A percentile compares a stretch with the other conserved stretches of the same genome.
These are phyloP conservation scores for Trichoderma hamatum DNA, from an alignment of 2,329 filamentous ascomycete genomes.

Conservation along the genomic window DNA sequence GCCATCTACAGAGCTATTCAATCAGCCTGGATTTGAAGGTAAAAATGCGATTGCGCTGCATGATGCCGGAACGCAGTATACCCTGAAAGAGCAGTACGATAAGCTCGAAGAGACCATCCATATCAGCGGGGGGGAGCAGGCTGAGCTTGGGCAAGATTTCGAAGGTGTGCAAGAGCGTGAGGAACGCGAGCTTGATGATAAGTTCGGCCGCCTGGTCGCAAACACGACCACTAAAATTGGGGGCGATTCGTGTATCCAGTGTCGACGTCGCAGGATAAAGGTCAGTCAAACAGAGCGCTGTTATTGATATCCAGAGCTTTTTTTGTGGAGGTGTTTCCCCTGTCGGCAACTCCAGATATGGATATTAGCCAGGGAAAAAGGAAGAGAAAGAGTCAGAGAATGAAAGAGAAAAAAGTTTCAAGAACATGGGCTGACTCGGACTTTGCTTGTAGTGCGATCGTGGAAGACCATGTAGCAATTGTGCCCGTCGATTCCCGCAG, in stretches of 20 bases:
- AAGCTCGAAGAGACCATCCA: no score
- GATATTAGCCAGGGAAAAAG: neutral
- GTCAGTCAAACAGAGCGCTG: conserved; percentile 37
- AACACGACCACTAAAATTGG: conserved; percentile 29
- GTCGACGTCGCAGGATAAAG: conserved; percentile 56
- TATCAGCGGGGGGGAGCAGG: no score
- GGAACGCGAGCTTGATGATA: no score
- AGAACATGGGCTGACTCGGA: conserved; percentile 17
- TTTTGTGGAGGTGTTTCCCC: neutral
- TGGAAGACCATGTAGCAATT: conserved; percentile 57
- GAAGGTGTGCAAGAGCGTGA: no score
- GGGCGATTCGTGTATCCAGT: conserved; percentile 54
- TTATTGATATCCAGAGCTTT: neutral
- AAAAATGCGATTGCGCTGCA: no score
- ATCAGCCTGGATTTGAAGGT: no score
- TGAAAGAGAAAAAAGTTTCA: neutral
- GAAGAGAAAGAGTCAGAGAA: neutral
- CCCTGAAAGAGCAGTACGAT: no score
- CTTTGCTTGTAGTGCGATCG: conserved; percentile 52
- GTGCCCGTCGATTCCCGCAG: conserved; percentile 54
- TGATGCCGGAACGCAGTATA: no score
- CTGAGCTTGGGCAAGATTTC: no score
- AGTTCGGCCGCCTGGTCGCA: conserved; percentile 24
- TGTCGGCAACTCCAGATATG: conserved; percentile 18
- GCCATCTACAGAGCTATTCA: no score